Evolutionary conservation across 306 rosid genomes (phyloP).

Genomic region (Vigna mungo): DNA sequence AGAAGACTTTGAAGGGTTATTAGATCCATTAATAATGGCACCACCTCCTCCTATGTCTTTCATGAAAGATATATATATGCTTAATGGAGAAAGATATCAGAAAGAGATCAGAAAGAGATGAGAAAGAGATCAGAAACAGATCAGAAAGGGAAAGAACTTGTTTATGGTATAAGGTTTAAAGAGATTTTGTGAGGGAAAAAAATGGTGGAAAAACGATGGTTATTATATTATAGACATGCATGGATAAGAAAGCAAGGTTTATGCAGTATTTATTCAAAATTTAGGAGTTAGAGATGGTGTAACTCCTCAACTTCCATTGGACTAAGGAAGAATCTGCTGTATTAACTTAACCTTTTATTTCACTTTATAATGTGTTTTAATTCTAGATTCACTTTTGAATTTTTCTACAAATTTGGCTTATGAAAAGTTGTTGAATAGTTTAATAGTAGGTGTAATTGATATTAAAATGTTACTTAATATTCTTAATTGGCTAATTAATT

Average conservation of each 20-base stretch:
- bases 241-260: slow-evolving; percentile 53
- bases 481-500: slow-evolving; percentile 37
- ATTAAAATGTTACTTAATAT: slow-evolving; percentile 24
- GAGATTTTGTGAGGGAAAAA: slow-evolving; percentile 14
- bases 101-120: slow-evolving; percentile 13
- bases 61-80: slow-evolving; percentile 43
- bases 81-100: slow-evolving; percentile 26
- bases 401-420: slow-evolving; percentile 9
- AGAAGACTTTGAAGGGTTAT: slow-evolving; percentile 23
- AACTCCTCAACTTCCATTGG: slow-evolving; percentile 73
- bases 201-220: slow-evolving; percentile 46
- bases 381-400: not conserved
- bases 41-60: slow-evolving; percentile 39
- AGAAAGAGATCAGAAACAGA: slow-evolving; percentile 9
- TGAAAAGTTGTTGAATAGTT: not conserved
- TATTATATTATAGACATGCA: slow-evolving; percentile 49
- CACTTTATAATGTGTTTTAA: slow-evolving; percentile 24
- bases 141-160: slow-evolving; percentile 42
- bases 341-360: slow-evolving; percentile 43
- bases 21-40: slow-evolving; percentile 21
- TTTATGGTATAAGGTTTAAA: slow-evolving; percentile 31
- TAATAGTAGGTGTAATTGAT: not conserved
- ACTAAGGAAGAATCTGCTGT: slow-evolving; percentile 64
- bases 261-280: slow-evolving; percentile 51
- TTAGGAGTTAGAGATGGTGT: slow-evolving; percentile 32